Evolutionary conservation across 2,329 filamentous ascomycete species (phyloP).

Genomic region (Scortechinia acanthostroma): DNA sequence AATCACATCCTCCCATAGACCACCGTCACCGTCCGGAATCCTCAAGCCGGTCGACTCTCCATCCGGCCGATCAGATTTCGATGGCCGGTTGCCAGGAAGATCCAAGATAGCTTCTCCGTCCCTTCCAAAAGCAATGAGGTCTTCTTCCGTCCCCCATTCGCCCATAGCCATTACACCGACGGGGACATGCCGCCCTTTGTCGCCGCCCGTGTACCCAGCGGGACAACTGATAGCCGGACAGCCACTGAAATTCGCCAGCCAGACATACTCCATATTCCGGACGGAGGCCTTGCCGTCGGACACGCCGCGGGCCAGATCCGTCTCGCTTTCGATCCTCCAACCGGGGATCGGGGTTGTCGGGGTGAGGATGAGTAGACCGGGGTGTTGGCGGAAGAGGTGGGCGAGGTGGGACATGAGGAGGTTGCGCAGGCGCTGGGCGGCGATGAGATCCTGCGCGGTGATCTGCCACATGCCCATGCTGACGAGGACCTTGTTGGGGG

Average conservation of each 20-base stretch:
- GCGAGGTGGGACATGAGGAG: conserved; percentile 68
- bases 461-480: conserved; percentile 50
- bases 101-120: conserved; percentile 26
- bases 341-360: conserved; percentile 52
- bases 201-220: conserved; percentile 28
- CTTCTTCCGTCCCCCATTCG: conserved; percentile 43
- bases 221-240: conserved; percentile 35
- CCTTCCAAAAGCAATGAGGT: conserved; percentile 36
- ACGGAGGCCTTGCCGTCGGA: conserved; percentile 37
- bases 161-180: conserved; percentile 46
- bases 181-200: conserved; percentile 31
- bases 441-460: conserved; percentile 56
- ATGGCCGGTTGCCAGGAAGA: neutral
- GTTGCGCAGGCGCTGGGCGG: conserved; percentile 64
- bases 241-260: conserved; percentile 41
- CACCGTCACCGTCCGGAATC: neutral
- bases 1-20: neutral
- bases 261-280: conserved; percentile 38
- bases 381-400: conserved; percentile 54
- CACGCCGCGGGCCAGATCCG: conserved; percentile 28
- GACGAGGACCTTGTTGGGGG: conserved; percentile 60
- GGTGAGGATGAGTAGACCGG: conserved; percentile 64
- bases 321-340: conserved; percentile 26
- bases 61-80: neutral
- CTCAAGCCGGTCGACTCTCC: neutral